These are phyloP conservation scores for Pezicula neosporulosa DNA, from an alignment of 2,329 filamentous ascomycete genomes.

Conservation along the genomic window DNA sequence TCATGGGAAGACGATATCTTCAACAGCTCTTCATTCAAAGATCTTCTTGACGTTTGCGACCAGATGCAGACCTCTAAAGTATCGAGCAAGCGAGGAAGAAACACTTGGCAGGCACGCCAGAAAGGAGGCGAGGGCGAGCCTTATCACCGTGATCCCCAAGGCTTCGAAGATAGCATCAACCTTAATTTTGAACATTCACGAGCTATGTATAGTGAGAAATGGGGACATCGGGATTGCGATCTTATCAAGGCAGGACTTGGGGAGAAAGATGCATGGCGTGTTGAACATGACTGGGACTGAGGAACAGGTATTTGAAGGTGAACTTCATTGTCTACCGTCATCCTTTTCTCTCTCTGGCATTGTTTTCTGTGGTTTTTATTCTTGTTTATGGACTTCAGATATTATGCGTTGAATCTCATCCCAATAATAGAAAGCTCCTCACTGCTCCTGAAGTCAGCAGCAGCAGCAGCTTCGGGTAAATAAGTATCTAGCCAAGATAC, in stretches of 20 bases:
- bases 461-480: too few species aligned
- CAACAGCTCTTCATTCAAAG: conserved; percentile 20
- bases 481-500: too few species aligned
- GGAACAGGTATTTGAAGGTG: too few species aligned
- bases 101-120: conserved; percentile 49
- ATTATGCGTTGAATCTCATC: too few species aligned
- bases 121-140: conserved; percentile 47
- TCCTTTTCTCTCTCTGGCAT: too few species aligned
- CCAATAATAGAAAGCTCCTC: too few species aligned
- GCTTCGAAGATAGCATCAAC: conserved; percentile 38
- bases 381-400: too few species aligned
- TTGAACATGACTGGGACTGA: conserved; percentile 33
- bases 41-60: conserved; percentile 25
- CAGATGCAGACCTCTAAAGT: conserved; percentile 26
- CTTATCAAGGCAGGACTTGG: conserved; percentile 29
- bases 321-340: too few species aligned
- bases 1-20: conserved; percentile 14
- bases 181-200: conserved; percentile 39
- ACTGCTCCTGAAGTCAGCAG: too few species aligned
- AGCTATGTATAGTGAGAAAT: conserved; percentile 35
- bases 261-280: conserved; percentile 39
- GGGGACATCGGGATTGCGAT: conserved; percentile 38
- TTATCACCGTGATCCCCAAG: conserved; percentile 43
- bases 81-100: conserved; percentile 31
- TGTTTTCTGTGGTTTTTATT: too few species aligned